Evolutionary conservation across 495 filamentous ascomycete species (phyloP).

Genomic region (Aspergillus ostianus): DNA sequence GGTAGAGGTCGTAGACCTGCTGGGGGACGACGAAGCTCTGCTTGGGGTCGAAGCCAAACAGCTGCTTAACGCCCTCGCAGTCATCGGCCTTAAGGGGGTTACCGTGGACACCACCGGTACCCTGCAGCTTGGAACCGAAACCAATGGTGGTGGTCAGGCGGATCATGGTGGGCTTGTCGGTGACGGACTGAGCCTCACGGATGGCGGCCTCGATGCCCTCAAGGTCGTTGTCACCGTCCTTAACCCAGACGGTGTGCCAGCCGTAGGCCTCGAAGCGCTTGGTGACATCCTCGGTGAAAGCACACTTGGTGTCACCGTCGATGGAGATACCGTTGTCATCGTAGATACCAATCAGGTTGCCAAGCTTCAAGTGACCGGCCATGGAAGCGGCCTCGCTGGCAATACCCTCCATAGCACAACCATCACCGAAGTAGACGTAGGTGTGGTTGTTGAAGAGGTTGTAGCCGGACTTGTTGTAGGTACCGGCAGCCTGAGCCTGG

Average conservation of each 20-base stretch:
- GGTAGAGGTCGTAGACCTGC: slow-evolving; percentile 89
- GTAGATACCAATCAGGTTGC: slow-evolving; percentile 94
- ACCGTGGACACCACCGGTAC: slow-evolving; percentile 93
- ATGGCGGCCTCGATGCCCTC: slow-evolving; percentile 87
- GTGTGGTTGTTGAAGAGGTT: slow-evolving; percentile 95
- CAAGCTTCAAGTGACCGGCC: slow-evolving; percentile 94
- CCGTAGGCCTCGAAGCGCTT: slow-evolving; percentile 97
- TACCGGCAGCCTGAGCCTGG: slow-evolving; percentile 81
- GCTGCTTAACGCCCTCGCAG: slow-evolving; percentile 82
- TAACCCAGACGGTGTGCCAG: slow-evolving; percentile 87
- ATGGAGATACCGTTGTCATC: slow-evolving; percentile 99
- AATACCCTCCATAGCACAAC: slow-evolving; percentile 98
- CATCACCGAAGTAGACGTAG: slow-evolving; percentile 94
- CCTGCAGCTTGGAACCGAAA: slow-evolving; percentile 90
- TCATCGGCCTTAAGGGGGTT: slow-evolving; percentile 93
- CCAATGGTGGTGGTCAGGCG: slow-evolving; percentile 98
- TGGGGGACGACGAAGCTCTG: slow-evolving; percentile 92
- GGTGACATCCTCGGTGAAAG: slow-evolving; percentile 96
- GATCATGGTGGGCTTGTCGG: slow-evolving; percentile 94
- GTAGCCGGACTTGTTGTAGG: slow-evolving; percentile 97
- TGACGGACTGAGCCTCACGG: slow-evolving; percentile 78
- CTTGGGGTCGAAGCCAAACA: slow-evolving; percentile 94
- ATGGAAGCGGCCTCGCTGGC: slow-evolving; percentile 87
- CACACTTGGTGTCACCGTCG: slow-evolving; percentile 88
- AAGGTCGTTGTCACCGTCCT: slow-evolving; percentile 88